phyloP scores from a whole-genome alignment of 139 green algal genomes.

The Auxenochlorella pyrenoidosa region DNA sequence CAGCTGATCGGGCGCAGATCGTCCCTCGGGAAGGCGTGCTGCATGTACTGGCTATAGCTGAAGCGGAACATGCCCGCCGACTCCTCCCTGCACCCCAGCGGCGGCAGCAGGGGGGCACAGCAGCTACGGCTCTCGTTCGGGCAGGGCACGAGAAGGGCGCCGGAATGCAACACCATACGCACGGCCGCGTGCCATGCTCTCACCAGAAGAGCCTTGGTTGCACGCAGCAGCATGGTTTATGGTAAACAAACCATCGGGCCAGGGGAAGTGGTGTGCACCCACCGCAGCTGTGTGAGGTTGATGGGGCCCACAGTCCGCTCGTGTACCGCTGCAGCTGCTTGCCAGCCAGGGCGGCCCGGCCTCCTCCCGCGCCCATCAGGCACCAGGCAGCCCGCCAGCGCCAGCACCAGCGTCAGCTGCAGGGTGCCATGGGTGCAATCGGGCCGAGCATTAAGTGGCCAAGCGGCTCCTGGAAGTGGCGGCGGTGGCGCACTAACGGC shows the following conservation, averaged over 20 bases:
- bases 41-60: slow-evolving; percentile 78
- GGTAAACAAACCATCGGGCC: too few species aligned
- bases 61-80: slow-evolving; percentile 77
- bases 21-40: slow-evolving; percentile 81
- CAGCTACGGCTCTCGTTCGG: too few species aligned
- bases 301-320: not conserved
- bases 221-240: not conserved
- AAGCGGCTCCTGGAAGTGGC: not conserved
- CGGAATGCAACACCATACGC: too few species aligned
- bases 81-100: slow-evolving; percentile 53
- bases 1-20: slow-evolving; percentile 86
- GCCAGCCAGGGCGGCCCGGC: not conserved
- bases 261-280: not conserved
- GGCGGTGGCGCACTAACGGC: not conserved
- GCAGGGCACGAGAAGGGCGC: too few species aligned
- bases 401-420: slow-evolving; percentile 28
- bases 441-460: not conserved
- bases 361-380: not conserved
- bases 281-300: slow-evolving; percentile 22
- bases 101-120: not conserved
- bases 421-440: not conserved
- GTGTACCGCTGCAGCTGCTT: not conserved
- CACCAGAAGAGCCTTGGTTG: not conserved
- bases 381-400: not conserved
- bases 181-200: too few species aligned